A percentile compares a stretch with the other conserved stretches of the same genome.
phyloP scores from a whole-genome alignment of 2,329 filamentous ascomycete species.

The Dendryphion nanum region DNA sequence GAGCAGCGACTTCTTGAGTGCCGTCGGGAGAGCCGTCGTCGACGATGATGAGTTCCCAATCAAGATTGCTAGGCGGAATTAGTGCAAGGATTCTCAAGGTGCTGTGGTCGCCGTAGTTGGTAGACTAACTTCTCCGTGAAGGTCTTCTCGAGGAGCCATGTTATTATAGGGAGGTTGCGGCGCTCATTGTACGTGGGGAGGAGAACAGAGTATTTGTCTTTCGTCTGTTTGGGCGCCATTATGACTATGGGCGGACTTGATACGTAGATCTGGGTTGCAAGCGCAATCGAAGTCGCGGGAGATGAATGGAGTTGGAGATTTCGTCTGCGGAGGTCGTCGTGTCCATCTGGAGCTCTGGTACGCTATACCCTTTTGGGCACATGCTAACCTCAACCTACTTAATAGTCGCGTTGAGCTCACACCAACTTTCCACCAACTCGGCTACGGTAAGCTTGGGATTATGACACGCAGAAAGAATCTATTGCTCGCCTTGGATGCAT shows the following conservation, averaged over 20 bases:
- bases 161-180: constrained; percentile 91
- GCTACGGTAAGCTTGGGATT: not conserved
- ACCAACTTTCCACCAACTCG: not conserved
- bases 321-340: not conserved
- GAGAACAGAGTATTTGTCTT: constrained; percentile 93
- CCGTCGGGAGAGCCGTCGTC: constrained; percentile 97
- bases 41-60: constrained; percentile 97
- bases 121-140: constrained; percentile 76
- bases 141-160: constrained; percentile 88
- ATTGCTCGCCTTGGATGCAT: constrained; percentile 63
- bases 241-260: no score
- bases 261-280: no score
- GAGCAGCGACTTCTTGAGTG: constrained; percentile 84
- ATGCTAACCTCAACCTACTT: no score
- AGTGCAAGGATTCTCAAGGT: no score
- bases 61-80: constrained; percentile 65
- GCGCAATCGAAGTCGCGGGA: no score
- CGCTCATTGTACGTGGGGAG: constrained; percentile 99
- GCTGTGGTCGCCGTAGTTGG: not conserved
- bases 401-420: not conserved
- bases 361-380: constrained; percentile 11
- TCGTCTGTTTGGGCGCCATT: constrained; percentile 38
- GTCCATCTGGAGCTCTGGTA: constrained; percentile 9
- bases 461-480: constrained; percentile 44
- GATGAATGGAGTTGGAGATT: no score